Base-by-base conservation (phyloP, 176 grass and related monocot genomes). In the Triticum turgidum region DNA sequence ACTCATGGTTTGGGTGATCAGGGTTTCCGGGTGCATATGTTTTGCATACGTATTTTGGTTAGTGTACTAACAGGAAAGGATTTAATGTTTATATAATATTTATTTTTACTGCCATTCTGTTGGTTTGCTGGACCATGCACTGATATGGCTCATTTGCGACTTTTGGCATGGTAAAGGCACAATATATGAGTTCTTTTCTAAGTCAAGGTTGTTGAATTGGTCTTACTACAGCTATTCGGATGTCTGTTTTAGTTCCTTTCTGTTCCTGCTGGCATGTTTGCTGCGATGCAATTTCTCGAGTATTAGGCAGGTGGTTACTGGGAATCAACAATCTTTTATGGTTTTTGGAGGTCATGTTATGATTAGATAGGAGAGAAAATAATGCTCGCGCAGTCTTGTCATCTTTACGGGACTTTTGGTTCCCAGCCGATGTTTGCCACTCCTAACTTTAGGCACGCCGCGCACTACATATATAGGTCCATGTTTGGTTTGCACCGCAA, bases 81-180 rank as follows among this genome's bases (percentile, higher is more conserved):
- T 77, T 52, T 18, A 65, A 34, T 29, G 61, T 14, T 70, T 54
- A 21, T 22, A 34, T 44, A 11, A 34, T 61, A 75, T 65, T 74
- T n/a, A 12, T 11, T 77, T 76, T 44, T 42, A 65, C 20, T 59
- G 44, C 20, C 56, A 39, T 82, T 17, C 3, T 65, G 68, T 74
- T 1, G 32, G 76, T 56, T 90, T 74, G 29, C 12, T 83, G 18
- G 65, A 35, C 39, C 78, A 83, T 78, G 21, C 27, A 33, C n/a
- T 87, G 25, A 79, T 21, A 33, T 72, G 42, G 24, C 25, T 76
- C 25, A 33, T 52, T 12, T 76, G 13, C 73, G 4, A 45, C 44
- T 32, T 76, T 78, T 87, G 44, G 9, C 75, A 84, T 80, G 75
- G 24, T 79, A 45, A n/a, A 80, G n/a, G 10, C 4, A 81, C 70